A percentile compares a stretch with the other conserved stretches of the same genome.
Conservation (phyloP, 148 eudicot species). For the Euryodendron excelsum region DNA sequence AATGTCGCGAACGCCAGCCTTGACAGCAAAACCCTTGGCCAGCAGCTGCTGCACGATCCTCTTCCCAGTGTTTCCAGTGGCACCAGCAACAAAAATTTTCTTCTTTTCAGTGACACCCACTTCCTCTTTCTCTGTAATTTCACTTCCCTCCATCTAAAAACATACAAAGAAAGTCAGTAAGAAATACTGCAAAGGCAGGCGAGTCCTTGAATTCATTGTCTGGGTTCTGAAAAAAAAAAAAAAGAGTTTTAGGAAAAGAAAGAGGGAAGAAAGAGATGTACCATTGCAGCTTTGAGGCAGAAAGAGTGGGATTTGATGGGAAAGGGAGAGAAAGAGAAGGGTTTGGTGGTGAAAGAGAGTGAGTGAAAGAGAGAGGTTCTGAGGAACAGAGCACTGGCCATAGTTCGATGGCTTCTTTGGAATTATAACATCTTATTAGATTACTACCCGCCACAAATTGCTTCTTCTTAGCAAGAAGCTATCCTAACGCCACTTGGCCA, state of each 20-base stretch:
- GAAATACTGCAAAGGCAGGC: neutral
- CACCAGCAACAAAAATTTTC: slow-evolving; percentile 94
- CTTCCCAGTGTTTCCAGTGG: slow-evolving; percentile 90
- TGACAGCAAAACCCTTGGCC: slow-evolving; percentile 80
- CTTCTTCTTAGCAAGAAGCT: neutral
- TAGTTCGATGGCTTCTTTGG: neutral
- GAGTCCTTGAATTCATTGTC: too few species aligned
- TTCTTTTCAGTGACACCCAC: slow-evolving; percentile 33
- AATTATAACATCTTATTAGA: neutral
- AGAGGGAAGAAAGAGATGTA: neutral
- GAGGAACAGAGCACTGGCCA: slow-evolving; percentile 25
- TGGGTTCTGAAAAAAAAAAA: neutral
- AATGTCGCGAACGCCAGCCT: slow-evolving; percentile 91
- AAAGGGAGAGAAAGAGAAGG: slow-evolving; percentile 12
- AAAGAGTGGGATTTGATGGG: slow-evolving; percentile 18
- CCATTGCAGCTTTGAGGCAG: slow-evolving; percentile 36
- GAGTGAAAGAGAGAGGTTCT: slow-evolving; percentile 29
- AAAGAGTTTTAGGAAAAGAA: neutral
- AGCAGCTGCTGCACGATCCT: slow-evolving; percentile 86
- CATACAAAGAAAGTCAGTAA: slow-evolving; percentile 11
- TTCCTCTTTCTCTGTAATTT: slow-evolving; percentile 41
- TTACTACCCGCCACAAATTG: neutral
- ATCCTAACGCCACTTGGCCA: neutral
- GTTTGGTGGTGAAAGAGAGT: slow-evolving; percentile 14
- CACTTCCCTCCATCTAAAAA: slow-evolving; percentile 62